Evolutionary conservation across 2,329 filamentous ascomycete species (phyloP).

Genomic region (Akanthomyces uredinophilus): DNA sequence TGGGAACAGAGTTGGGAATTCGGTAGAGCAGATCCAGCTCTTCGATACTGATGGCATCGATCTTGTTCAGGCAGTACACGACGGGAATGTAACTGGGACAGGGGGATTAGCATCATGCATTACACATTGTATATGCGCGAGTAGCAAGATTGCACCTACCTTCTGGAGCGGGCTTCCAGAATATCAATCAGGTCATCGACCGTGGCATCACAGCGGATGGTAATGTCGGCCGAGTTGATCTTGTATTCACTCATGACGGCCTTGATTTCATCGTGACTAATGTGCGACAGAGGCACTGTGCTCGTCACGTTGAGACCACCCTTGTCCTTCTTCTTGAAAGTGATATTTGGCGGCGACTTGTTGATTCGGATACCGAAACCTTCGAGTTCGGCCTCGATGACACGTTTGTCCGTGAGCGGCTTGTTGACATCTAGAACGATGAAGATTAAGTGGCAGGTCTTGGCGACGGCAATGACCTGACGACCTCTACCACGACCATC

Average conservation of each 20-base stretch:
- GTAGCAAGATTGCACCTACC: constrained; percentile 23
- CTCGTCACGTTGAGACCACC: constrained; percentile 94
- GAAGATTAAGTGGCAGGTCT: constrained; percentile 98
- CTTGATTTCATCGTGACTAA: constrained; percentile 94
- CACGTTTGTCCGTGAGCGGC: constrained; percentile 89
- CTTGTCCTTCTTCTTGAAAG: constrained; percentile 99
- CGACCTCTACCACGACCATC: constrained; percentile 96
- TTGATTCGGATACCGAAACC: constrained; percentile 98
- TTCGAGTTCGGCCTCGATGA: constrained; percentile 93
- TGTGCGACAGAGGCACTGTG: constrained; percentile 86
- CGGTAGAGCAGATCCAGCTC: constrained; percentile 94
- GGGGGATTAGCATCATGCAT: not conserved
- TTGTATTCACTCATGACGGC: constrained; percentile 97
- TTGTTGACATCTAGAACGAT: constrained; percentile 99
- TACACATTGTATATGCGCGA: constrained; percentile 13
- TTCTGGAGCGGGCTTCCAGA: constrained; percentile 83
- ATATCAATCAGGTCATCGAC: constrained; percentile 96
- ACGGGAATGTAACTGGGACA: constrained; percentile 84
- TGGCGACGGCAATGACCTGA: constrained; percentile 97
- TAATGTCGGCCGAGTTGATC: constrained; percentile 94
- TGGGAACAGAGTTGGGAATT: constrained; percentile 94
- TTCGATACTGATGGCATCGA: constrained; percentile 95
- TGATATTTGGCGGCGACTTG: constrained; percentile 94
- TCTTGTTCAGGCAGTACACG: constrained; percentile 98
- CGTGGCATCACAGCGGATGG: constrained; percentile 95